A percentile compares a stretch with the other conserved stretches of the same genome.
Conservation (phyloP, 257 asterid genomes). For the Fraxinus cuspidata region DNA sequence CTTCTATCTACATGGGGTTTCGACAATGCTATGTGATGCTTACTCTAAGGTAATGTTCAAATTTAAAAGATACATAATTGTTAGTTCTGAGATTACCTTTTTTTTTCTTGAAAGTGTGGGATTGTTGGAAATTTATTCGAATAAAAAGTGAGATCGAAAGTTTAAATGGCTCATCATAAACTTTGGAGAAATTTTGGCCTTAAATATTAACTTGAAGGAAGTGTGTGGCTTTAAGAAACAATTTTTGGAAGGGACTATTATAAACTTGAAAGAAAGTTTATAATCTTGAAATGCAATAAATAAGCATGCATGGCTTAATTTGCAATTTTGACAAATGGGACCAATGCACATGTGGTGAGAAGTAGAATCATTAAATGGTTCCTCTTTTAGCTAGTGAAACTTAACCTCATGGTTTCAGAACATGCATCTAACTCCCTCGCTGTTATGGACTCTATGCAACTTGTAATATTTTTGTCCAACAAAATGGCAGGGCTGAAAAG, state of each 20-base stretch:
- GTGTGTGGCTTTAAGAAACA: too few relatives aligned
- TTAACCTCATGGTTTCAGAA: background rate
- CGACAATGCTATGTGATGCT: background rate
- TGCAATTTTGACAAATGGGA: too few relatives aligned
- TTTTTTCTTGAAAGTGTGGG: background rate
- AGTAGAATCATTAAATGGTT: too few relatives aligned
- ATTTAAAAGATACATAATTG: background rate
- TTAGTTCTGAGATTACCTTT: too few relatives aligned
- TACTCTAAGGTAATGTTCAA: background rate
- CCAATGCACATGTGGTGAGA: too few relatives aligned
- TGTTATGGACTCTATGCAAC: background rate
- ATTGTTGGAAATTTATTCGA: background rate
- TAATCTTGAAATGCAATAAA: too few relatives aligned
- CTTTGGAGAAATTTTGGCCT: too few relatives aligned
- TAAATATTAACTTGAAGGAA: too few relatives aligned
- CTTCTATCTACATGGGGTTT: background rate
- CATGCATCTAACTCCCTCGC: background rate
- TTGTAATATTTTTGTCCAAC: background rate
- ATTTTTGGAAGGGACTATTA: too few relatives aligned
- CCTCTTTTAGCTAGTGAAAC: background rate
- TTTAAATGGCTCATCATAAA: background rate
- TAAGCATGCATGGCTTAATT: too few relatives aligned
- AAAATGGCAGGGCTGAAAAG: background rate
- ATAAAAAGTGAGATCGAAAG: background rate
- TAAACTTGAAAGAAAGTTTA: too few relatives aligned